These are phyloP conservation scores for Lentinus tigrinus DNA, from an alignment of 768 basidiomycete species.

Conservation along the genomic window DNA sequence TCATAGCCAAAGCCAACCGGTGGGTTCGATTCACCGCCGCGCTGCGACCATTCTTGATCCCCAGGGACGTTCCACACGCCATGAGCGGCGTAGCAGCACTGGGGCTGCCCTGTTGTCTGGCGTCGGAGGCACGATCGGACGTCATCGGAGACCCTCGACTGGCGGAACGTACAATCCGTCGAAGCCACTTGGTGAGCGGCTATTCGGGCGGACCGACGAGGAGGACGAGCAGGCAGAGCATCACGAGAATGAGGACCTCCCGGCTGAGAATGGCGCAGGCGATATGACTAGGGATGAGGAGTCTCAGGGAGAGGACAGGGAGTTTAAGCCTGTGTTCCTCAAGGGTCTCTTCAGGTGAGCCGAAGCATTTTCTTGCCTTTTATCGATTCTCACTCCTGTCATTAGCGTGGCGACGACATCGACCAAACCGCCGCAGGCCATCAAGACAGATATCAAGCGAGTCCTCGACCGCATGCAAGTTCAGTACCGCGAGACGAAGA, in stretches of 20 bases:
- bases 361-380: neutral
- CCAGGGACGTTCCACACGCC: slow-evolving; percentile 56
- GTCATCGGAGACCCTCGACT: slow-evolving; percentile 71
- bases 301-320: slow-evolving; percentile 59
- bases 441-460: slow-evolving; percentile 81
- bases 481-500: slow-evolving; percentile 85
- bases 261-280: slow-evolving; percentile 24
- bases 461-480: slow-evolving; percentile 95
- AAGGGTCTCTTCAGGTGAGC: slow-evolving; percentile 89
- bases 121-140: slow-evolving; percentile 55
- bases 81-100: slow-evolving; percentile 77
- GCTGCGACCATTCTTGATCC: slow-evolving; percentile 80
- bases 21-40: slow-evolving; percentile 62
- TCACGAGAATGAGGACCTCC: slow-evolving; percentile 43
- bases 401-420: slow-evolving; percentile 90
- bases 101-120: slow-evolving; percentile 58
- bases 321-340: slow-evolving; percentile 91
- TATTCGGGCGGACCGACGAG: slow-evolving; percentile 52
- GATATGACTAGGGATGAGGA: slow-evolving; percentile 24
- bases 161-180: slow-evolving; percentile 43
- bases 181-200: slow-evolving; percentile 36
- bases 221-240: slow-evolving; percentile 37
- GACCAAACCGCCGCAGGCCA: slow-evolving; percentile 75
- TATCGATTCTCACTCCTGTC: slow-evolving; percentile 6
- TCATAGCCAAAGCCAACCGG: slow-evolving; percentile 52